Base-by-base conservation (phyloP, 306 rosid species). In the Fagus sylvatica region DNA sequence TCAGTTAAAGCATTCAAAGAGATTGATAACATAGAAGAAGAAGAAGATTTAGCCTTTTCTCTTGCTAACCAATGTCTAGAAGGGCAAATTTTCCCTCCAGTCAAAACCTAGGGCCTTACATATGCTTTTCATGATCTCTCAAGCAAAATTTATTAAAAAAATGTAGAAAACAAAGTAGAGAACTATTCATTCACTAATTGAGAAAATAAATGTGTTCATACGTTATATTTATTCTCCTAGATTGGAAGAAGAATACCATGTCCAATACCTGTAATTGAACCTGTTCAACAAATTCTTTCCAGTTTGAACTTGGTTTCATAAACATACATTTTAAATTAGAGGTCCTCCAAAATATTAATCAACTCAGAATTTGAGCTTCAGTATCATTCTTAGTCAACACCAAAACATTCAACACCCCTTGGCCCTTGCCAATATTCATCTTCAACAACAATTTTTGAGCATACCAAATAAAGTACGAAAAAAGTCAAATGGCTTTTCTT, bases 401-500 rank as follows among this genome's bases (percentile, higher is more conserved):
- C 48, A 56, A 67, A 77, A 65, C 51, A 73, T 42, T 32, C 28
- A 55, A 64, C 28, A 43, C 2, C 33, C 22, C 7, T 66, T 17
- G 46, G 9, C 9, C 32, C 32, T 66, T 37, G 71, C 30, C 9
- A 39, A 39, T 17, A 41, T 15, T 19, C 9, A 46, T 72, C 57
- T 49, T 61, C 46, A 22, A 33, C 11, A 62, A 79, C 68, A 46
- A 64, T 42, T n/a, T 33, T 81, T 39, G 4, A 48, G 59, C 86
- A 22, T 88, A 90, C 98, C 98, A 74, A 94, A 78, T 36, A 94
- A 81, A 80, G 90, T 88, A 41, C 97, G 98, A 32, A 92, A 69
- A 87, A 94, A 92, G 74, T 92, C 92, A 78, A 94, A 92, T 13
- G 95, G 97, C 43, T 88, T 92, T 76, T 90, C 90, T 36, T 90